These are phyloP conservation scores for Karstenula rhodostoma DNA, from an alignment of 2,329 filamentous ascomycete genomes.

Conservation along the genomic window DNA sequence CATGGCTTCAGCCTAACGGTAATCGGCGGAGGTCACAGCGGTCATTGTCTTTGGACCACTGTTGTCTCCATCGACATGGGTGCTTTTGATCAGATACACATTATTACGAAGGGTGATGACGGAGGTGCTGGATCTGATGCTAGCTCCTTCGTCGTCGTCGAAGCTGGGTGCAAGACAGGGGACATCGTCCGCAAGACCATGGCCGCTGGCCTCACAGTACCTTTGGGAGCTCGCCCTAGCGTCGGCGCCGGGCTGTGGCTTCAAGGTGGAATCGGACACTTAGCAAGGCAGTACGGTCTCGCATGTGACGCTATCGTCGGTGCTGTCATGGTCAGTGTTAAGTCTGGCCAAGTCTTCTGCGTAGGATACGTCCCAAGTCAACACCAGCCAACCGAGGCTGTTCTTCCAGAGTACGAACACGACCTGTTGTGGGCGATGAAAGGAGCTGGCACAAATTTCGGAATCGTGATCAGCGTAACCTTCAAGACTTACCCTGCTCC, in stretches of 20 bases:
- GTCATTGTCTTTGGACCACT: conserved; percentile 63
- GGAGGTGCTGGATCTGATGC: conserved; percentile 28
- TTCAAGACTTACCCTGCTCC: conserved; percentile 59
- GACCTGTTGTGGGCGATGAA: conserved; percentile 66
- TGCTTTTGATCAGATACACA: conserved; percentile 61
- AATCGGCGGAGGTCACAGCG: conserved; percentile 67
- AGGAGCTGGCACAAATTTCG: conserved; percentile 68
- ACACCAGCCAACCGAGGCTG: conserved; percentile 52
- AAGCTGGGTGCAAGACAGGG: conserved; percentile 64
- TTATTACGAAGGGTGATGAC: conserved; percentile 39
- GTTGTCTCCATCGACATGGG: conserved; percentile 67
- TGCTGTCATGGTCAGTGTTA: conserved; percentile 64
- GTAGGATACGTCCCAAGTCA: conserved; percentile 61
- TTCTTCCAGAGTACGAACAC: conserved; percentile 57
- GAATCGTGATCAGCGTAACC: conserved; percentile 63
- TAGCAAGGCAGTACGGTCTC: conserved; percentile 64
- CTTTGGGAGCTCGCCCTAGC: conserved; percentile 68
- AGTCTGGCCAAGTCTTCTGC: conserved; percentile 57
- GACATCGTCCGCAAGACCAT: conserved; percentile 62
- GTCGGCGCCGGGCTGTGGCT: conserved; percentile 70
- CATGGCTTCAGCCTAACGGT: conserved; percentile 58
- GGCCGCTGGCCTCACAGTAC: conserved; percentile 61
- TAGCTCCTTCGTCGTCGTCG: conserved; percentile 58
- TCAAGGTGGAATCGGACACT: conserved; percentile 70
- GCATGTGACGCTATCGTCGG: conserved; percentile 68